Conservation (phyloP, 2,329 filamentous ascomycete species). For the Colletotrichum godetiae region DNA sequence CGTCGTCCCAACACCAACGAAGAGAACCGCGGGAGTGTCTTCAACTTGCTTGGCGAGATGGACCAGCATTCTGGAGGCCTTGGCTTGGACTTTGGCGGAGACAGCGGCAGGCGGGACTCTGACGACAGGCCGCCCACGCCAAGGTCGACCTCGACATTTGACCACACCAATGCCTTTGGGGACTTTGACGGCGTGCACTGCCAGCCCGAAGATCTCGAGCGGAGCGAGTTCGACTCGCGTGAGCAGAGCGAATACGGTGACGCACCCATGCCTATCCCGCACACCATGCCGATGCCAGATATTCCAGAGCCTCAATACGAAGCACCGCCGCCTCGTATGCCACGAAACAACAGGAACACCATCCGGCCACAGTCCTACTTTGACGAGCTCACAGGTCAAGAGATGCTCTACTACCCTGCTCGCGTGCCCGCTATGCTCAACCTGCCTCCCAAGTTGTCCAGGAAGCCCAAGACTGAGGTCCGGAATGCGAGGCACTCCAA, state of each 20-base stretch:
- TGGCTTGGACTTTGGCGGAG: constrained; percentile 24
- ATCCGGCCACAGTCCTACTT: constrained; percentile 67
- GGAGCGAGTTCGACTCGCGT: constrained; percentile 35
- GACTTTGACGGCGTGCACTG: constrained; percentile 88
- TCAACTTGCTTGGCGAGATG: constrained; percentile 49
- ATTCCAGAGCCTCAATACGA: constrained; percentile 37
- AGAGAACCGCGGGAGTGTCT: constrained; percentile 31
- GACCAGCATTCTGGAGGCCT: constrained; percentile 33
- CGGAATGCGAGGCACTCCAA: constrained; percentile 80
- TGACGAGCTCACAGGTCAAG: constrained; percentile 74
- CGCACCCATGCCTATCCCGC: constrained; percentile 11
- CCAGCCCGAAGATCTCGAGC: constrained; percentile 60
- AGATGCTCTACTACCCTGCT: constrained; percentile 95
- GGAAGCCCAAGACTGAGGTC: constrained; percentile 71
- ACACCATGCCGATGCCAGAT: constrained; percentile 37
- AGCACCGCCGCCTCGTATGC: constrained; percentile 34
- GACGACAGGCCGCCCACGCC: constrained; percentile 42
- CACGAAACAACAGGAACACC: constrained; percentile 41
- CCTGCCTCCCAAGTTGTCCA: constrained; percentile 87
- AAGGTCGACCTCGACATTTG: constrained; percentile 52
- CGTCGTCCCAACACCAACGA: constrained; percentile 39
- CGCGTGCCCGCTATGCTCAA: constrained; percentile 95
- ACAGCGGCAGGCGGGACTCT: constrained; percentile 15
- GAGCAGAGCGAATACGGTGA: constrained; percentile 20
- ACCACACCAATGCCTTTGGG: constrained; percentile 73